These are phyloP conservation scores for Monosporascus sp. DNA, from an alignment of 2,329 filamentous ascomycete genomes.

Conservation along the genomic window DNA sequence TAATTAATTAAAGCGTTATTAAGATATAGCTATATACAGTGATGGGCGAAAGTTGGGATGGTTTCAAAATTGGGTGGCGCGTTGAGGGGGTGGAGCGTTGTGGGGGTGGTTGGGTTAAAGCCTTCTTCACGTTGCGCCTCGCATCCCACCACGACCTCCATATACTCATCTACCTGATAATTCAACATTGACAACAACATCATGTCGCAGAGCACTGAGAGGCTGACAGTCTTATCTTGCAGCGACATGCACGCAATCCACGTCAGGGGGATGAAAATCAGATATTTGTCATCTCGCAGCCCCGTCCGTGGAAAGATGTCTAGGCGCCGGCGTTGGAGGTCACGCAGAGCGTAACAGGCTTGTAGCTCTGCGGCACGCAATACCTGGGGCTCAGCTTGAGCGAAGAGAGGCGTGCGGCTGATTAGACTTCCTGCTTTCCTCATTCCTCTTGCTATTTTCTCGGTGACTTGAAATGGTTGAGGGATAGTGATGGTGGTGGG, in stretches of 20 bases:
- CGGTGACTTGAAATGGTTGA: background rate
- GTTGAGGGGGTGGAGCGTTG: too few relatives aligned
- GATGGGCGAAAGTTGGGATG: too few relatives aligned
- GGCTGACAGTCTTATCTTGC: background rate
- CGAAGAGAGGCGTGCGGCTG: background rate
- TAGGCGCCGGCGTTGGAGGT: background rate
- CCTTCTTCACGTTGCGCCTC: background rate
- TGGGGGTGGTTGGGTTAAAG: too few relatives aligned
- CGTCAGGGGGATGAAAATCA: constrained; percentile 1
- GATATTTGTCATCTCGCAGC: constrained; percentile 2
- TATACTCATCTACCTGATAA: constrained; percentile 4
- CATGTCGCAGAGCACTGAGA: background rate
- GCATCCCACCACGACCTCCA: constrained; percentile 1
- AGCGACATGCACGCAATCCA: background rate
- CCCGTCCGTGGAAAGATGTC: constrained; percentile 2
- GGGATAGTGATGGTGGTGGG: background rate
- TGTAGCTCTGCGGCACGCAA: background rate
- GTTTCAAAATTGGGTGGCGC: too few relatives aligned
- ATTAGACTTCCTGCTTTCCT: background rate
- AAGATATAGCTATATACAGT: too few relatives aligned
- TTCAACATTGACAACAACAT: constrained; percentile 4
- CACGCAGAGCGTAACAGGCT: background rate
- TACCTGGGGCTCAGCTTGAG: background rate
- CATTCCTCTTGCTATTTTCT: background rate
- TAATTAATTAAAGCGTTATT: too few relatives aligned